phyloP scores from a whole-genome alignment of 2,329 filamentous ascomycete genomes.

The Colletotrichum tropicale region DNA sequence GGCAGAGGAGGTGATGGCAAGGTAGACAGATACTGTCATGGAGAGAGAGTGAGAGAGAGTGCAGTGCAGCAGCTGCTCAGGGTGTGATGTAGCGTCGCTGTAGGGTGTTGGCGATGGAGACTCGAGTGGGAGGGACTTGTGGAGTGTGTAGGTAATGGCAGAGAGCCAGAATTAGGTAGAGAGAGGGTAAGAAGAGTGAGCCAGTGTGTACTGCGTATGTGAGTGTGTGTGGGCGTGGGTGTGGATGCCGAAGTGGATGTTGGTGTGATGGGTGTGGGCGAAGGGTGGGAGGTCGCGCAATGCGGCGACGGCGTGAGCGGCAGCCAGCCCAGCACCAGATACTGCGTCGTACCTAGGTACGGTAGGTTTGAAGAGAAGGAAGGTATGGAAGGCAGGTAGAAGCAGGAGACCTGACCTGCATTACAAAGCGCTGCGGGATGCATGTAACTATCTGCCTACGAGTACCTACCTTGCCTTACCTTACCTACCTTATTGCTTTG shows the following conservation, averaged over 20 bases:
- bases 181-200: neutral
- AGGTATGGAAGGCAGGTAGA: neutral
- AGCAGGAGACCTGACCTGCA: neutral
- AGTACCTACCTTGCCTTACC: neutral
- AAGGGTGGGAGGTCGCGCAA: conserved; percentile 18
- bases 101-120: conserved; percentile 5
- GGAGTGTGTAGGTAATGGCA: neutral
- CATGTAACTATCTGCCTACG: neutral
- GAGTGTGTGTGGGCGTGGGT: neutral
- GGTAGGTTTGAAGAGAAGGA: neutral
- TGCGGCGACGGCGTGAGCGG: conserved; percentile 18
- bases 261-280: neutral
- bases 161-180: neutral
- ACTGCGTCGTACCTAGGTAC: neutral
- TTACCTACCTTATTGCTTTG: neutral
- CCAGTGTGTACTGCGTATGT: neutral
- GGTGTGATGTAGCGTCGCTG: neutral
- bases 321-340: neutral
- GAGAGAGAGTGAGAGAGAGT: neutral
- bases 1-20: neutral
- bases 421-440: neutral
- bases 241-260: neutral
- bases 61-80: neutral
- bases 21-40: neutral
- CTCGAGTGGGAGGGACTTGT: neutral